These are phyloP conservation scores for Apophysomyces trapeziformis DNA, from an alignment of 371 early-diverging fungal species.

Conservation along the genomic window DNA sequence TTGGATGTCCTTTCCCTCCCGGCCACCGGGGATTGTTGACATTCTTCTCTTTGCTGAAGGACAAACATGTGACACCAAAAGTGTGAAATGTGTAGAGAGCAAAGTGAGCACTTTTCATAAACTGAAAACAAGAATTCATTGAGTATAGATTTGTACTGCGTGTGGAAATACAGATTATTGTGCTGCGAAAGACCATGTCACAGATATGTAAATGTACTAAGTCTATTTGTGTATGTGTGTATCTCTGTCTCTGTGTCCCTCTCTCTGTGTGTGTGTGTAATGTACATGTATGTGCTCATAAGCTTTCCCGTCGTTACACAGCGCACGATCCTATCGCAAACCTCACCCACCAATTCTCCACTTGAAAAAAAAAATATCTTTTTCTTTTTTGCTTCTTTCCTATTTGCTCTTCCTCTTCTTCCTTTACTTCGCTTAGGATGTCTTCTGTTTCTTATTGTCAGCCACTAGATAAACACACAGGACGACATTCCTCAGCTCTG, in stretches of 20 bases:
- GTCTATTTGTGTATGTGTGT: no score
- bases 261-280: background rate
- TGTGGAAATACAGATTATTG: background rate
- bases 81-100: background rate
- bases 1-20: background rate
- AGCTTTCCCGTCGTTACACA: conserved; percentile 9
- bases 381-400: conserved; percentile 6
- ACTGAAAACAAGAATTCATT: no score
- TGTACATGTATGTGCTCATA: background rate
- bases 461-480: background rate
- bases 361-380: conserved; percentile 10
- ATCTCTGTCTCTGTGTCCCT: no score
- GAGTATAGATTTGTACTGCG: no score
- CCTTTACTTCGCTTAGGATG: conserved; percentile 8
- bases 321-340: conserved; percentile 12
- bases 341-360: conserved; percentile 11
- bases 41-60: background rate
- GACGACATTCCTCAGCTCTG: background rate
- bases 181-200: background rate
- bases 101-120: background rate
- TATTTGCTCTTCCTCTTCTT: background rate
- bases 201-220: no score
- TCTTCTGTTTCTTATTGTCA: conserved; percentile 9
- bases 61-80: conserved; percentile 1
- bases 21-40: conserved; percentile 12